Evolutionary conservation across 805 yeast species (phyloP).

Genomic region (Naumovozyma baii): DNA sequence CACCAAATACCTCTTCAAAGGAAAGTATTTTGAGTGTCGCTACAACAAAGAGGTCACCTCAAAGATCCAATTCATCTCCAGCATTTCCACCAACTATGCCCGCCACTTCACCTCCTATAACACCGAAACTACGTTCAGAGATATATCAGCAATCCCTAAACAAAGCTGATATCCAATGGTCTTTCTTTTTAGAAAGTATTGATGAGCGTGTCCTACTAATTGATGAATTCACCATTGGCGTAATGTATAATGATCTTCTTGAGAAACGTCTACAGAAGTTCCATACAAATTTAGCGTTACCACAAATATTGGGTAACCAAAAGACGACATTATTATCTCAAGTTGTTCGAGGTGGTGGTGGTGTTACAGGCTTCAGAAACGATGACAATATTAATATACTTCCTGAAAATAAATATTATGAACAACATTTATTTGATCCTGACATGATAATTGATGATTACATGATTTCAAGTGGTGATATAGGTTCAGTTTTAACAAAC

Average conservation of each 20-base stretch:
- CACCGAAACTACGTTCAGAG: not conserved
- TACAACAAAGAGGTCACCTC: not conserved
- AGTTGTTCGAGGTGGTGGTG: conserved; percentile 39
- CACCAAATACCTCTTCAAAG: too few species aligned
- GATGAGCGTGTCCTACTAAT: conserved; percentile 54
- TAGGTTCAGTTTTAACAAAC: not conserved
- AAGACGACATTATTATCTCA: conserved; percentile 36
- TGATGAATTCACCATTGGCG: conserved; percentile 43
- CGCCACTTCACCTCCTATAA: not conserved
- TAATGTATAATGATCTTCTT: conserved; percentile 38
- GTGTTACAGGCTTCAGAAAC: conserved; percentile 33
- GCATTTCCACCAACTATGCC: conserved; percentile 1
- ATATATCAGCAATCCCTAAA: conserved; percentile 24
- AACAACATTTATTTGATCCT: conserved; percentile 14
- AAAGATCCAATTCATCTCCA: not conserved
- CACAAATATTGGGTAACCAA: conserved; percentile 19
- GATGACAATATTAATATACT: conserved; percentile 15
- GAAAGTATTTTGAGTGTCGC: not conserved
- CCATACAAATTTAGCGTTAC: conserved; percentile 47
- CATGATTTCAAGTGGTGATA: conserved; percentile 5
- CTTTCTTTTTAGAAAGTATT: conserved; percentile 39
- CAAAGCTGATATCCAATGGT: conserved; percentile 51
- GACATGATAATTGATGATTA: conserved; percentile 13
- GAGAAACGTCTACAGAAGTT: conserved; percentile 39
- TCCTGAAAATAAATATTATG: conserved; percentile 27